These are phyloP conservation scores for Alternaria sp. DNA, from an alignment of 2,329 filamentous ascomycete genomes.

Conservation along the genomic window DNA sequence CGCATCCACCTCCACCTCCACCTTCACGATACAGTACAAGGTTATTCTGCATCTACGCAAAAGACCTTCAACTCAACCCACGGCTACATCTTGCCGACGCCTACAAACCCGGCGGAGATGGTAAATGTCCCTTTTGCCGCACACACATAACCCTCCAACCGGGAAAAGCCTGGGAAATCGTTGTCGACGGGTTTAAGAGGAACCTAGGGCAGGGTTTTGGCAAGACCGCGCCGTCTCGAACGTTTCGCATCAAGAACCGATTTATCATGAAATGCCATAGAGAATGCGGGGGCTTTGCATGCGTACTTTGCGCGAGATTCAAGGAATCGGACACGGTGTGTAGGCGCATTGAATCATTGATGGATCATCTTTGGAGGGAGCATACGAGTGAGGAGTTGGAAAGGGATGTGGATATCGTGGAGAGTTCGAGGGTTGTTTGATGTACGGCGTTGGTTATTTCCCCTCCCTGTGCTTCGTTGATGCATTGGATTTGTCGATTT, in stretches of 20 bases:
- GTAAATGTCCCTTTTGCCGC: slow-evolving; percentile 42
- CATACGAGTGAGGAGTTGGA: slow-evolving; percentile 41
- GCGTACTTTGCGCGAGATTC: slow-evolving; percentile 40
- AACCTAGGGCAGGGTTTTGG: slow-evolving; percentile 12
- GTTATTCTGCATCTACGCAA: slow-evolving; percentile 46
- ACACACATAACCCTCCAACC: slow-evolving; percentile 31
- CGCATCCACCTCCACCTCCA: slow-evolving; percentile 1
- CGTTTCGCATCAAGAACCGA: slow-evolving; percentile 39
- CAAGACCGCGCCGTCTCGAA: slow-evolving; percentile 18
- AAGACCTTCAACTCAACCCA: slow-evolving; percentile 38
- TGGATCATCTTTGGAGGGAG: slow-evolving; percentile 49
- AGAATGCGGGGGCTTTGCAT: slow-evolving; percentile 41
- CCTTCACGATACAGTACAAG: slow-evolving; percentile 12
- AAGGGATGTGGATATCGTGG: slow-evolving; percentile 39
- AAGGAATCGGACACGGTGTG: slow-evolving; percentile 43
- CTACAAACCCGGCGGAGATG: slow-evolving; percentile 36
- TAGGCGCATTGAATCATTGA: slow-evolving; percentile 31
- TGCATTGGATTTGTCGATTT: background rate
- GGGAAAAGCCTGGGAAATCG: slow-evolving; percentile 44
- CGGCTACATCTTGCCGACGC: slow-evolving; percentile 35
- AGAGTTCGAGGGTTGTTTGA: slow-evolving; percentile 15
- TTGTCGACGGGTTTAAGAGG: slow-evolving; percentile 21
- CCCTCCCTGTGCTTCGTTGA: background rate
- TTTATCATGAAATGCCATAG: slow-evolving; percentile 48
- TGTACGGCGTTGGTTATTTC: background rate